Base-by-base conservation (phyloP, 2,329 filamentous ascomycete genomes). In the Tolypocladium nubicola region DNA sequence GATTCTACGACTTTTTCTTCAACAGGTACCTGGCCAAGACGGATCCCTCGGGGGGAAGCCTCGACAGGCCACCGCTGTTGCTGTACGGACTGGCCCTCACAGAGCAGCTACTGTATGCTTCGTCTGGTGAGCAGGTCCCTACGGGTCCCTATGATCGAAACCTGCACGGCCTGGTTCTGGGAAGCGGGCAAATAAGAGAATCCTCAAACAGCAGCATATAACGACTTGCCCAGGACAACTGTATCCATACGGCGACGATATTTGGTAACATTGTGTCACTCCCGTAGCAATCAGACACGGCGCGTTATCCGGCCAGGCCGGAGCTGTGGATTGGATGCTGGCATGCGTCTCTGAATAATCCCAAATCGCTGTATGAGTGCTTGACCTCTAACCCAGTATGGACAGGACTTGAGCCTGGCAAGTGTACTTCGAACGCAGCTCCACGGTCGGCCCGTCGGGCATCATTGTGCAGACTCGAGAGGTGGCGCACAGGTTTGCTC, bases 1-100 rank as follows among this genome's bases (percentile, higher is more conserved):
- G 94, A 38, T 99, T 96, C 75, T 99, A 99, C 77, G 94, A 99
- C 75, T 88, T 86, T 71, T 99, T 96, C 72, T 75, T 99, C 68
- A 83, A 87, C 66, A 84, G 87, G 64, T 96, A 92, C 66, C 70
- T 75, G 55, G 68, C 80, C 70, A 79, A 71, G 71, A 59, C 66
- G 35, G 70, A 68, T 52, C 62, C 71, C 53, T 67, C 69, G 57
- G 67, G 69, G 47, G 68, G 67, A 41, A 66, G 66, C 47, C 63
- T 68, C 38, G 65, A 69, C 55, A 67, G 68, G 57, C 69, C 75
- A 21, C 45, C 56, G 66, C 70, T 82, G 67, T 73, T 79, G 61
- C 73, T 86, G 62, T 84, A 90, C 72, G 94, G 90, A 59, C 79
- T 97, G 68, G 88, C 90, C 64, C 82, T 99, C 65, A 81, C 83